Conservation (phyloP, 352 stramenopile genomes). For the Hyaloperonospora arabidopsidis region DNA sequence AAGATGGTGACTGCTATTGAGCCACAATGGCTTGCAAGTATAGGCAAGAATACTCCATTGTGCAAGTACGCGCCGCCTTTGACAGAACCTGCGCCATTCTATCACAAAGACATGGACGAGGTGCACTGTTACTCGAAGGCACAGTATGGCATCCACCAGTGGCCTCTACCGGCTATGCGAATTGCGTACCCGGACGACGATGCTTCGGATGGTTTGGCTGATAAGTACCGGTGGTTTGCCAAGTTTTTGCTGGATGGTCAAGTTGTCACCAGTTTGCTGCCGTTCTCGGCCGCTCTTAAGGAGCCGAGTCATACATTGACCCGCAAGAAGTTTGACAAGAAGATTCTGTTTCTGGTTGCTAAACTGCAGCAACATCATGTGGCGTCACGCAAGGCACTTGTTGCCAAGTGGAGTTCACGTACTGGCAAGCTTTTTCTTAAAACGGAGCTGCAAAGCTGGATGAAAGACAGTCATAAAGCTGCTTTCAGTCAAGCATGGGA, state of each 20-base stretch:
- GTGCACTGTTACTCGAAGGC: slow-evolving; percentile 75
- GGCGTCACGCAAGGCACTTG: slow-evolving; percentile 34
- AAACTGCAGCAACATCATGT: slow-evolving; percentile 48
- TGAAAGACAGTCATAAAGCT: slow-evolving; percentile 46
- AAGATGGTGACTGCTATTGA: slow-evolving; percentile 96
- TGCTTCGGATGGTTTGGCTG: slow-evolving; percentile 25
- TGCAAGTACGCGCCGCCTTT: slow-evolving; percentile 61
- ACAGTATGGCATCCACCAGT: slow-evolving; percentile 66
- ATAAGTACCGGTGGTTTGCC: slow-evolving; percentile 75
- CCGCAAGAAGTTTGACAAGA: slow-evolving; percentile 83
- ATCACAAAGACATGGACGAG: slow-evolving; percentile 45
- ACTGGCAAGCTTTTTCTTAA: slow-evolving; percentile 41
- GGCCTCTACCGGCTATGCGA: slow-evolving; percentile 47
- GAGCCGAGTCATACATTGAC: slow-evolving; percentile 90
- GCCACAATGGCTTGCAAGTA: slow-evolving; percentile 90
- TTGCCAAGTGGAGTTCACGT: slow-evolving; percentile 32
- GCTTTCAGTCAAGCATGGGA: slow-evolving; percentile 44
- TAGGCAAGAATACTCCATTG: slow-evolving; percentile 66
- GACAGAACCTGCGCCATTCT: slow-evolving; percentile 53
- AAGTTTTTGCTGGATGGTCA: slow-evolving; percentile 76
- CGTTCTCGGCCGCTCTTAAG: slow-evolving; percentile 74
- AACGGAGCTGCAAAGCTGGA: slow-evolving; percentile 47
- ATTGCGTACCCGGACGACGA: slow-evolving; percentile 46
- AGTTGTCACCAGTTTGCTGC: slow-evolving; percentile 57
- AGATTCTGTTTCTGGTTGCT: slow-evolving; percentile 69